Evolutionary conservation across 352 stramenopile genomes (phyloP), one percentile per base, ranked within the genome.

Genomic region (Globisporangium camurandrum): DNA sequence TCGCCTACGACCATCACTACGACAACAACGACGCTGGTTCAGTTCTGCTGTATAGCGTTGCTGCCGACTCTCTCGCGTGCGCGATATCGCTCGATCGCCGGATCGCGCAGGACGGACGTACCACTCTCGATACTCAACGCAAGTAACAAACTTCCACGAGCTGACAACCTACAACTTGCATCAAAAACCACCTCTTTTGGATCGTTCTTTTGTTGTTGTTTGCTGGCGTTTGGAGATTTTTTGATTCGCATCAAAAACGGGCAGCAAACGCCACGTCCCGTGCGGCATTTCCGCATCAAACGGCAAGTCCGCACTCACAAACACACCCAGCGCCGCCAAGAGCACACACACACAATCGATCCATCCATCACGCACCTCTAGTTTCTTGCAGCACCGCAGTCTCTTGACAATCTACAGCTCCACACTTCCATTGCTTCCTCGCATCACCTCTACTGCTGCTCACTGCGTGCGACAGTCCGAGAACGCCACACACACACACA

Each of bases 161-260:
- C 36, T 41, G 36, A 41, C 36, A 41, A 41, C 36, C 36, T 7
- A 41, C 36, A 23, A 12, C 17, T 16, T 4, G 11, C 16, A 41
- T 20, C 34, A n/a, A n/a, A n/a, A n/a, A n/a, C n/a, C n/a, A n/a
- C n/a, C n/a, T n/a, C n/a, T n/a, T n/a, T n/a, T n/a, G n/a, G n/a
- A n/a, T n/a, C n/a, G n/a, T n/a, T n/a, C n/a, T n/a, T n/a, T n/a
- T n/a, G n/a, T n/a, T n/a, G n/a, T n/a, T n/a, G n/a, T n/a, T n/a
- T n/a, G n/a, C n/a, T n/a, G 34, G 16, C 34, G 34, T 40, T 19
- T 14, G 14, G n/a, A 22, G 16, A 23, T 41, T 41, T 41, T 41
- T 41, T 41, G 36, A 41, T 41, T 41, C 36, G 36, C 36, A 41
- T 41, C 36, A 41, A 20, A 34, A n/a, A n/a, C n/a, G 30, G 8